Percentiles rank a stretch among this genome's conserved stretches.
phyloP scores from a whole-genome alignment of 2,329 filamentous ascomycete species.

The Teratosphaeria zuluensis region DNA sequence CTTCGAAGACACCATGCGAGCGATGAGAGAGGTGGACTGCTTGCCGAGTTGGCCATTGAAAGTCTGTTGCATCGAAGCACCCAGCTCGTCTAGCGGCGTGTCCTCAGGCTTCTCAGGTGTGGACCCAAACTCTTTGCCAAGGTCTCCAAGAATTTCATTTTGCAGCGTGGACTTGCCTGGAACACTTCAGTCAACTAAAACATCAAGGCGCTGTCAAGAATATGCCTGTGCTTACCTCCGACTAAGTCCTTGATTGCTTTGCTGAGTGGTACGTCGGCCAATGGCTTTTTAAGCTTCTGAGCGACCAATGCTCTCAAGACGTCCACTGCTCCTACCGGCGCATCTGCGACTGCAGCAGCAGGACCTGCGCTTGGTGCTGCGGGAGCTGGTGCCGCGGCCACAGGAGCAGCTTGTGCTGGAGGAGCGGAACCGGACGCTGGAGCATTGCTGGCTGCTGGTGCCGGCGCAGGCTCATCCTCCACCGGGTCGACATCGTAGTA shows the following conservation, averaged over 20 bases:
- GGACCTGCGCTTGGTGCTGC: constrained; percentile 68
- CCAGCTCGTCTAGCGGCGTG: constrained; percentile 87
- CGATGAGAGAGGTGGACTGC: constrained; percentile 85
- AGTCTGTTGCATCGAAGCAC: constrained; percentile 92
- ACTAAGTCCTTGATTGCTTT: constrained; percentile 99
- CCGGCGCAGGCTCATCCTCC: constrained; percentile 65
- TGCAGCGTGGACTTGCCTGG: constrained; percentile 94
- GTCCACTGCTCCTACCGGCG: constrained; percentile 78
- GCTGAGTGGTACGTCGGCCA: constrained; percentile 78
- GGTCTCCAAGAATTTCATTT: constrained; percentile 94
- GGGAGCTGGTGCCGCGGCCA: constrained; percentile 44
- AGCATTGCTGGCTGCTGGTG: constrained; percentile 41
- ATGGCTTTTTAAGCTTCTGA: constrained; percentile 93
- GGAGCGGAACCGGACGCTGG: constrained; percentile 38
- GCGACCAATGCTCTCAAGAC: constrained; percentile 83
- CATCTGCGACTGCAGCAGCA: constrained; percentile 76
- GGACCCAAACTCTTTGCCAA: constrained; percentile 96
- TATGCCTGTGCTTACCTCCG: constrained; percentile 59
- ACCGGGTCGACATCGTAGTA: constrained; percentile 97
- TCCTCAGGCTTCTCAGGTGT: constrained; percentile 98
- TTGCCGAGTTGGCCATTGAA: constrained; percentile 98
- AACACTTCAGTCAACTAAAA: background rate
- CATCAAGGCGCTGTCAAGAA: background rate
- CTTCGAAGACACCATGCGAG: constrained; percentile 92
- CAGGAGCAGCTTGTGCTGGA: constrained; percentile 45